Conservation (phyloP, 345 rosid genomes). For the Salix arbutifolia region DNA sequence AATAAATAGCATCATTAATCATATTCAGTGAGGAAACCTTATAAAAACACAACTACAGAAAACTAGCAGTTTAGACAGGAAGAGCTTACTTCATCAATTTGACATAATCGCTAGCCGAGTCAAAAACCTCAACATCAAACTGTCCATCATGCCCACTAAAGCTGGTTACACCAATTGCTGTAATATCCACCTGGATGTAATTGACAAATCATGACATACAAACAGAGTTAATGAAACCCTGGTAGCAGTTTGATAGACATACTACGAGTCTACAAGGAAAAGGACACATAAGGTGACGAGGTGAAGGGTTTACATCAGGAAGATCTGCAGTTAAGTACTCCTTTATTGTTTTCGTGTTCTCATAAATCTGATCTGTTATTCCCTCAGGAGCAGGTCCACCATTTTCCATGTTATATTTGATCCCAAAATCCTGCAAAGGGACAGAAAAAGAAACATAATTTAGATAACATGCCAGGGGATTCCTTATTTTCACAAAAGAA, state of each 20-base stretch:
- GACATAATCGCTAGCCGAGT: constrained; percentile 85
- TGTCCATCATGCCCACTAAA: constrained; percentile 80
- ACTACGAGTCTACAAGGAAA: not conserved
- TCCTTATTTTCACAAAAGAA: not conserved
- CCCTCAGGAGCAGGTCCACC: constrained; percentile 99
- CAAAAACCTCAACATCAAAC: constrained; percentile 94
- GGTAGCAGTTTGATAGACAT: not conserved
- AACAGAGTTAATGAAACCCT: not conserved
- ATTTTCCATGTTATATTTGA: constrained; percentile 98
- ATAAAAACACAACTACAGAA: not conserved
- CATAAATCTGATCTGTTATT: constrained; percentile 88
- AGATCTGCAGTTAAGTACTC: constrained; percentile 79
- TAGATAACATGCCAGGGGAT: not conserved
- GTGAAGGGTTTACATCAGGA: constrained; percentile 51
- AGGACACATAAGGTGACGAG: not conserved
- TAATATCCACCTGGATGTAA: constrained; percentile 66
- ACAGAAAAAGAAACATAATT: not conserved
- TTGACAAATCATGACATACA: not conserved
- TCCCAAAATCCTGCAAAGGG: constrained; percentile 81
- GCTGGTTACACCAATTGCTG: constrained; percentile 56
- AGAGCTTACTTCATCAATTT: constrained; percentile 80
- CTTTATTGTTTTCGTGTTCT: constrained; percentile 85
- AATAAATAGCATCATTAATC: not conserved
- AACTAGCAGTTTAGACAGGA: constrained; percentile 4
- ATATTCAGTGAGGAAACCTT: not conserved